Conservation (phyloP, 805 yeast genomes). For the Starmerella stigmatis region DNA sequence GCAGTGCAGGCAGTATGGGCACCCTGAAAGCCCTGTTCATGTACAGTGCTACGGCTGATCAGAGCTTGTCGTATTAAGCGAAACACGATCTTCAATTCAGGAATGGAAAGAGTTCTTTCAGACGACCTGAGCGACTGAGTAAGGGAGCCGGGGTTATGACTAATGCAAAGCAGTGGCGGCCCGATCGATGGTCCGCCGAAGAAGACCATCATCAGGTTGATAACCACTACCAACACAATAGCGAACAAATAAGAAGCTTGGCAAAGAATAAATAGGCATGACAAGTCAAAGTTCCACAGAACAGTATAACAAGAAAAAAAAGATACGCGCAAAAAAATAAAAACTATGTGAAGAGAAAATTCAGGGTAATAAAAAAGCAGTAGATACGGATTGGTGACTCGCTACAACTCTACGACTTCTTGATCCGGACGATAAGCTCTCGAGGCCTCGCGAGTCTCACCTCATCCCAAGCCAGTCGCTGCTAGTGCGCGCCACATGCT, state of each 20-base stretch:
- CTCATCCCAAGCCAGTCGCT: conserved; percentile 20
- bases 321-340: background rate
- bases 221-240: too few species aligned
- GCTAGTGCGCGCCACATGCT: conserved; percentile 26
- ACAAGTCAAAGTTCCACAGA: too few species aligned
- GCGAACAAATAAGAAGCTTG: too few species aligned
- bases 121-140: background rate
- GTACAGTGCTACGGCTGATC: background rate
- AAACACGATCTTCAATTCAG: background rate
- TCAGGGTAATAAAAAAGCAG: background rate
- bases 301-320: background rate
- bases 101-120: background rate
- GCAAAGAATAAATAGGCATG: too few species aligned
- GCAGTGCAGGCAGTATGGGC: conserved; percentile 19
- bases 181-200: too few species aligned
- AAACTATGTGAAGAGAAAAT: background rate
- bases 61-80: background rate
- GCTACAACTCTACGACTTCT: conserved; percentile 4
- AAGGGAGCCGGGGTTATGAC: background rate
- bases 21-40: conserved; percentile 22
- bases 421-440: background rate
- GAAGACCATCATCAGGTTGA: too few species aligned
- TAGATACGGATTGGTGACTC: background rate
- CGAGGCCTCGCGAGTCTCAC: background rate
- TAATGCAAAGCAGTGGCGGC: too few species aligned